Evolutionary conservation across 495 filamentous ascomycete genomes (phyloP).

Genomic region (Neurospora sp.): DNA sequence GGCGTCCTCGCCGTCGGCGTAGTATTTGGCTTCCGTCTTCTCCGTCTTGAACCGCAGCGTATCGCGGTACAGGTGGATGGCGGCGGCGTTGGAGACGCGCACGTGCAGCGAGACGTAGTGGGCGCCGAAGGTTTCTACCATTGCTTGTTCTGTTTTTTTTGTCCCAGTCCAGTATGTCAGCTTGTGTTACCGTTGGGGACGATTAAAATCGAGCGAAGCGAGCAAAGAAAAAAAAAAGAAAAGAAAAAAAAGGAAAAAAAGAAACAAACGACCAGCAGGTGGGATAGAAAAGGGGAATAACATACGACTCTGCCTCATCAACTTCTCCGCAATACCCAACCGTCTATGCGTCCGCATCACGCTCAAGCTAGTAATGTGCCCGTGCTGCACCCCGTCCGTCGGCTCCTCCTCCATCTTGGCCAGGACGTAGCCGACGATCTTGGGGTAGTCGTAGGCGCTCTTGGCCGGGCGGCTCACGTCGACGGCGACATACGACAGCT

Average conservation of each 20-base stretch:
- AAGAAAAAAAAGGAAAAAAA: not conserved
- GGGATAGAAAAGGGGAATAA: slow-evolving; percentile 10
- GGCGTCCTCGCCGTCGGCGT: slow-evolving; percentile 95
- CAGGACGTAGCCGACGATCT: slow-evolving; percentile 97
- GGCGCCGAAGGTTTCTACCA: slow-evolving; percentile 87
- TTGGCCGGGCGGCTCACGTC: slow-evolving; percentile 69
- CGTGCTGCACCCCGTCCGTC: slow-evolving; percentile 78
- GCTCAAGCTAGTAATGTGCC: slow-evolving; percentile 89
- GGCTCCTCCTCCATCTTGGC: slow-evolving; percentile 99
- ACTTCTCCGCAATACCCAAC: slow-evolving; percentile 85
- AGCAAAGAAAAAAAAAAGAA: not conserved
- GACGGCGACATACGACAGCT: slow-evolving; percentile 92
- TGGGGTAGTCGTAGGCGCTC: slow-evolving; percentile 78
- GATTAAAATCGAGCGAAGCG: not conserved
- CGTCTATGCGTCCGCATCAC: slow-evolving; percentile 94
- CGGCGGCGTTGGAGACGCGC: slow-evolving; percentile 83
- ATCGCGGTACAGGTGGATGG: slow-evolving; percentile 83
- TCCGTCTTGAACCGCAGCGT: slow-evolving; percentile 87
- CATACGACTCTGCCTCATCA: slow-evolving; percentile 94
- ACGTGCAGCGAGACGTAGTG: slow-evolving; percentile 94
- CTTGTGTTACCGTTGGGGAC: too few relatives aligned
- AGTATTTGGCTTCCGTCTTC: slow-evolving; percentile 88
- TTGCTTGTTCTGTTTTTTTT: slow-evolving; percentile 52
- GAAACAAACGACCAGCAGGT: too few relatives aligned
- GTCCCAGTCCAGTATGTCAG: too few relatives aligned